Percentiles rank a stretch among this genome's conserved stretches.
These are phyloP conservation scores for Tetraselmis striata DNA, from an alignment of 139 green algal species.

Conservation along the genomic window DNA sequence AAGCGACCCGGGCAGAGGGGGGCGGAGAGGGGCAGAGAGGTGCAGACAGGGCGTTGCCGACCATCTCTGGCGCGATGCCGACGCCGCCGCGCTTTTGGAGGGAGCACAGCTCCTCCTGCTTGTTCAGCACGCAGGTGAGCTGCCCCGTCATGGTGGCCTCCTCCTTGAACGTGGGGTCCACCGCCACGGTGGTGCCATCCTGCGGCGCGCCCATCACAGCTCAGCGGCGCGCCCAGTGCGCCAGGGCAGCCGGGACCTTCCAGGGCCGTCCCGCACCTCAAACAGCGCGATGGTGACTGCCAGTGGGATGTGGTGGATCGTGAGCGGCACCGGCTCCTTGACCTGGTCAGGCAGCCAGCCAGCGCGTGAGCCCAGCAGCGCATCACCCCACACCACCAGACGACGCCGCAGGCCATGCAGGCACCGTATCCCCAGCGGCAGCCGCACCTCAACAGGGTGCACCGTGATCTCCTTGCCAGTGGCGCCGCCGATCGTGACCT, in stretches of 20 bases:
- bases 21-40: no score
- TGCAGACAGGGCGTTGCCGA: no score
- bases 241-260: background rate
- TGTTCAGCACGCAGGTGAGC: constrained; percentile 24
- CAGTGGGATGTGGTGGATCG: constrained; percentile 81
- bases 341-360: no score
- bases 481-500: constrained; percentile 17
- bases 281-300: constrained; percentile 76
- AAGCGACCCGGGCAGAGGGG: no score
- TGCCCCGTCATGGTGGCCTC: constrained; percentile 30
- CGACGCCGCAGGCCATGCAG: no score
- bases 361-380: no score
- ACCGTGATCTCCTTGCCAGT: constrained; percentile 37
- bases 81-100: constrained; percentile 13
- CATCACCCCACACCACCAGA: no score
- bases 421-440: no score
- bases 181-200: constrained; percentile 43
- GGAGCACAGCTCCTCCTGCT: background rate
- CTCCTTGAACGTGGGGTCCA: constrained; percentile 75
- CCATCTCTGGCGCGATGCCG: background rate
- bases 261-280: constrained; percentile 31
- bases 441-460: constrained; percentile 44
- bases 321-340: constrained; percentile 74
- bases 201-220: constrained; percentile 22
- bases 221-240: no score